Base-by-base conservation (phyloP, 2,329 filamentous ascomycete genomes). In the Talaromyces sp. region DNA sequence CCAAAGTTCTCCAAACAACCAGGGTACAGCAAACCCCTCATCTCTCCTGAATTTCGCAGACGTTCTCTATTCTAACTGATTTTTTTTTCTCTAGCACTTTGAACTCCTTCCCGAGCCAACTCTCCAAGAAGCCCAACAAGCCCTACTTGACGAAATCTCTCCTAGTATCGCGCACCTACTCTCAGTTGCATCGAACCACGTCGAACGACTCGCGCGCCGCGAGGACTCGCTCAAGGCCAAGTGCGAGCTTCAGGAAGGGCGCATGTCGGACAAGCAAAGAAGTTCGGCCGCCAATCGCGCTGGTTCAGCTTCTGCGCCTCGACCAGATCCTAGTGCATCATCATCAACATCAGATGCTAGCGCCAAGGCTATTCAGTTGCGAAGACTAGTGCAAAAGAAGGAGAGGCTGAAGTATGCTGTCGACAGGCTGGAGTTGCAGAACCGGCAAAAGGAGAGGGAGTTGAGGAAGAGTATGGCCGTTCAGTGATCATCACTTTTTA, bases 41-140 rank as follows among this genome's bases (percentile, higher is more conserved):
- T 3, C 1, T 16, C 6, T 23, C 23, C 23, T 40, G 4, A 40
- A 40, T 23, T 23, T 23, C 23, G 23, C 23, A 23, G 23, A 40
- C 3, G 10, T 34, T 16, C 7, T 14, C 36, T 5, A 40, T 40
- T n/a, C 36, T 40, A 40, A 40, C 14, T 40, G 0, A 2, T 40
- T n/a, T 40, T 16, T n/a, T 7, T n/a, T n/a, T n/a, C n/a, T n/a
- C n/a, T 16, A 96, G 89, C 93, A 96, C 79, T 97, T 96, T 77
- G 93, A 97, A 75, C 87, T 96, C 50, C 90, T 96, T 68, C 91
- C 92, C 16, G 91, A 96, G 73, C 86, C 89, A 12, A 90, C 90
- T 57, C 86, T 97, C 52, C 87, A 88, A 64, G 85, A 89, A 65
- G 93, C 93, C 34, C 93, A 97, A 76, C 83, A 90, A 67, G 88